phyloP scores from a whole-genome alignment of 2,329 filamentous ascomycete species.

The Aspergillus nomiae region DNA sequence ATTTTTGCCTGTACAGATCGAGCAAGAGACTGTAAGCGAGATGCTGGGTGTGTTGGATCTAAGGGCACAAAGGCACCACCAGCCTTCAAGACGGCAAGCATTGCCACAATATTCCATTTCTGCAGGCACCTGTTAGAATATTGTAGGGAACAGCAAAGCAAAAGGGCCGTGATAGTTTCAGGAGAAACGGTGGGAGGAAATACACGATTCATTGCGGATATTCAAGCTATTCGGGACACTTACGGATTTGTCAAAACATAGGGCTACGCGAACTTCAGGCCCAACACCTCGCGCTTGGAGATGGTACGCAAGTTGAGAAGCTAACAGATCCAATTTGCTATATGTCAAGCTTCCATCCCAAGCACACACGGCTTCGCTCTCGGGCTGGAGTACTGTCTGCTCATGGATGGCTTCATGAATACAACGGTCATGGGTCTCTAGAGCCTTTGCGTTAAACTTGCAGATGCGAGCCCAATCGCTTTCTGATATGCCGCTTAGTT shows the following conservation, averaged over 20 bases:
- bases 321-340: slow-evolving; percentile 39
- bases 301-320: slow-evolving; percentile 38
- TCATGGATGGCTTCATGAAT: slow-evolving; percentile 42
- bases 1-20: slow-evolving; percentile 35
- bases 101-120: slow-evolving; percentile 47
- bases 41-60: slow-evolving; percentile 42
- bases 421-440: slow-evolving; percentile 42
- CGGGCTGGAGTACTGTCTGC: slow-evolving; percentile 36
- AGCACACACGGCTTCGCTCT: slow-evolving; percentile 37
- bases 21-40: slow-evolving; percentile 38
- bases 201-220: background rate
- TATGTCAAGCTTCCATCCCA: slow-evolving; percentile 46
- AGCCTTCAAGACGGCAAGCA: slow-evolving; percentile 46
- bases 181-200: background rate
- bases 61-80: slow-evolving; percentile 46
- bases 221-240: slow-evolving; percentile 14
- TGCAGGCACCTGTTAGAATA: slow-evolving; percentile 17
- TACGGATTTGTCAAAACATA: slow-evolving; percentile 48
- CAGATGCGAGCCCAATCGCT: slow-evolving; percentile 58
- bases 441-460: slow-evolving; percentile 53
- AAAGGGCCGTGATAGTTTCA: background rate
- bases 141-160: background rate
- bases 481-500: slow-evolving; percentile 58
- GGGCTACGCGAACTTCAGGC: slow-evolving; percentile 37
- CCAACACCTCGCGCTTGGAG: slow-evolving; percentile 44